Evolutionary conservation across 2,329 filamentous ascomycete genomes (phyloP).

Genomic region (Aureobasidium sp.): DNA sequence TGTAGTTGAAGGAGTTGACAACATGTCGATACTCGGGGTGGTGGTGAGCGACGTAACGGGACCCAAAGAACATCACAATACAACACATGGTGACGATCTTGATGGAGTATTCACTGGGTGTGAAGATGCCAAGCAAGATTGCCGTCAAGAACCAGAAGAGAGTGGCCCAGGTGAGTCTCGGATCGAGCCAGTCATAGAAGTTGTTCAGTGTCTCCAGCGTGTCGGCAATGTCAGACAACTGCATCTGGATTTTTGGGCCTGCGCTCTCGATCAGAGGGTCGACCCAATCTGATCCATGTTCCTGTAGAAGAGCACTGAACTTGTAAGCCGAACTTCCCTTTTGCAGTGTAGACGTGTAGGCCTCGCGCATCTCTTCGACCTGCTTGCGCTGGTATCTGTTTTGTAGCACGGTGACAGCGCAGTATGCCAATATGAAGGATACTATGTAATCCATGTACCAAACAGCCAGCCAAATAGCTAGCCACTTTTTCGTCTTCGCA

Average conservation of each 20-base stretch:
- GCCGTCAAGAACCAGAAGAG: conserved; percentile 28
- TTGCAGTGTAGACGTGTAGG: conserved; percentile 25
- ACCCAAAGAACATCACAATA: conserved; percentile 29
- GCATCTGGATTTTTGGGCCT: conserved; percentile 29
- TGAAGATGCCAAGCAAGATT: conserved; percentile 22
- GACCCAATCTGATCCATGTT: conserved; percentile 30
- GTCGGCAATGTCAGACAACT: conserved; percentile 29
- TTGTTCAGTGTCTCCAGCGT: conserved; percentile 29
- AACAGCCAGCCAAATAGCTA: conserved; percentile 26
- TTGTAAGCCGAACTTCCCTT: conserved; percentile 23
- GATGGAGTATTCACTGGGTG: conserved; percentile 28
- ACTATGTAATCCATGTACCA: conserved; percentile 32
- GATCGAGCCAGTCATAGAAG: conserved; percentile 30
- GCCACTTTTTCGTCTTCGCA: conserved; percentile 27
- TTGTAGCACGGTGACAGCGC: conserved; percentile 26
- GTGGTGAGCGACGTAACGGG: conserved; percentile 26
- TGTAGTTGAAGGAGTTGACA: conserved; percentile 28
- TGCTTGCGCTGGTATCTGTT: conserved; percentile 23
- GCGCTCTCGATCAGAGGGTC: conserved; percentile 29
- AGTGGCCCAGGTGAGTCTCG: conserved; percentile 25
- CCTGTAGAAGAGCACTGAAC: conserved; percentile 30
- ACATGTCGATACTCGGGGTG: conserved; percentile 30
- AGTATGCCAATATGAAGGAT: conserved; percentile 26
- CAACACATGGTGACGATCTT: conserved; percentile 27
- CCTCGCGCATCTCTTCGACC: conserved; percentile 26